Conservation (phyloP, 2,329 filamentous ascomycete species). For the Pseudogymnoascus sp. region DNA sequence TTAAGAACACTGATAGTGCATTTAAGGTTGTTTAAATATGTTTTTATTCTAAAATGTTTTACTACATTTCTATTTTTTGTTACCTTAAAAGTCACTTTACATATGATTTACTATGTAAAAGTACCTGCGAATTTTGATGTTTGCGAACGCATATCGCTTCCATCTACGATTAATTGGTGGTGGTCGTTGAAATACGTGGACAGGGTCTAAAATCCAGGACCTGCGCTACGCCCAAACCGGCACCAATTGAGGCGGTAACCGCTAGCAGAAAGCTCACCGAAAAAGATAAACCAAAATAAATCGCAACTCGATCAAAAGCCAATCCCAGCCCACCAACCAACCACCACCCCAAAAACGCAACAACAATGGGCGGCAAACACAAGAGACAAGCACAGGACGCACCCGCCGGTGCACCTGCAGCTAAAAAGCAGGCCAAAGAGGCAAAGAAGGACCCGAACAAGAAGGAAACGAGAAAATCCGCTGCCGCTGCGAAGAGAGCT, state of each 20-base stretch:
- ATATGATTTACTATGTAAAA: no score
- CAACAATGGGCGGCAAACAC: constrained; percentile 35
- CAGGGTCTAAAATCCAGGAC: neutral
- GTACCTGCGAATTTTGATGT: no score
- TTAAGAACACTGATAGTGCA: no score
- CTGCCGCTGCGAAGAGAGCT: neutral
- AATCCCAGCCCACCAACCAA: neutral
- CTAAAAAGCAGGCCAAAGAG: constrained; percentile 23
- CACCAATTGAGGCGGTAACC: neutral
- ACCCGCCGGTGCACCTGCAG: constrained; percentile 14
- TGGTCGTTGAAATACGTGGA: neutral
- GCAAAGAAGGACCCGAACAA: constrained; percentile 10
- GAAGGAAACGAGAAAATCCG: neutral
- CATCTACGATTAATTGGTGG: neutral
- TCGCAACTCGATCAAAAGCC: neutral
- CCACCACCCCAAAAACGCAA: neutral
- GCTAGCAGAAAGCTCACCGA: constrained; percentile 3
- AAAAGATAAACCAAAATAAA: constrained; percentile 7
- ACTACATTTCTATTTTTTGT: no score
- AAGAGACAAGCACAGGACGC: constrained; percentile 30
- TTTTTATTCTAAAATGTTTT: no score
- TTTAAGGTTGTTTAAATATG: no score
- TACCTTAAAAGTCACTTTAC: no score
- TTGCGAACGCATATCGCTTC: no score
- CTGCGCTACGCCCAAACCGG: neutral